Evolutionary conservation across 2,329 filamentous ascomycete species (phyloP).

Genomic region (Lizonia empirigonia): DNA sequence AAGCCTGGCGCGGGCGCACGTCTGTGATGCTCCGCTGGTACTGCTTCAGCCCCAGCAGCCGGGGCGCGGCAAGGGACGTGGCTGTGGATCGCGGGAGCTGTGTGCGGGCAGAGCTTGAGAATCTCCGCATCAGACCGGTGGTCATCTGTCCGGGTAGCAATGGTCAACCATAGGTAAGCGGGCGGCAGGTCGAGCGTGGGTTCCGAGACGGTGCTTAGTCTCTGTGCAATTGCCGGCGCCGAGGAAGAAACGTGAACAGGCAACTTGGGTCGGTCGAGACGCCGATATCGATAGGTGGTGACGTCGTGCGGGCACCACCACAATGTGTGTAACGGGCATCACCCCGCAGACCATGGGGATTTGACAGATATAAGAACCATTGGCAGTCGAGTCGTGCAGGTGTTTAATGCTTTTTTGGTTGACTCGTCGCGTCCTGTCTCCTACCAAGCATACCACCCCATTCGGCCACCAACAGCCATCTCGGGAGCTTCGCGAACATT

Average conservation of each 20-base stretch:
- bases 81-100: constrained; percentile 30
- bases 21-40: constrained; percentile 44
- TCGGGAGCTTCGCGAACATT: background rate
- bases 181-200: constrained; percentile 13
- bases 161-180: constrained; percentile 39
- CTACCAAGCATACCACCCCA: background rate
- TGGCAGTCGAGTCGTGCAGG: background rate
- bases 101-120: constrained; percentile 50
- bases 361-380: constrained; percentile 5
- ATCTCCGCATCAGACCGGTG: constrained; percentile 55
- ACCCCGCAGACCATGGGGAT: constrained; percentile 5
- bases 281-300: constrained; percentile 20
- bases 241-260: constrained; percentile 18
- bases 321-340: constrained; percentile 4
- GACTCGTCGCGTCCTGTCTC: background rate
- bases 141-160: constrained; percentile 46
- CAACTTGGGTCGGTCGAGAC: constrained; percentile 9
- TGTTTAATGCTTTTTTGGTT: constrained; percentile 1
- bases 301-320: constrained; percentile 19
- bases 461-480: no score
- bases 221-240: constrained; percentile 11
- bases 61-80: constrained; percentile 33
- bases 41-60: constrained; percentile 40
- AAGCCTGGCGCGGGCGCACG: constrained; percentile 37
- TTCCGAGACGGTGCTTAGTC: constrained; percentile 13